Evolutionary conservation across 2,329 filamentous ascomycete species (phyloP).

Genomic region (Hymenoscyphus fraxineus): DNA sequence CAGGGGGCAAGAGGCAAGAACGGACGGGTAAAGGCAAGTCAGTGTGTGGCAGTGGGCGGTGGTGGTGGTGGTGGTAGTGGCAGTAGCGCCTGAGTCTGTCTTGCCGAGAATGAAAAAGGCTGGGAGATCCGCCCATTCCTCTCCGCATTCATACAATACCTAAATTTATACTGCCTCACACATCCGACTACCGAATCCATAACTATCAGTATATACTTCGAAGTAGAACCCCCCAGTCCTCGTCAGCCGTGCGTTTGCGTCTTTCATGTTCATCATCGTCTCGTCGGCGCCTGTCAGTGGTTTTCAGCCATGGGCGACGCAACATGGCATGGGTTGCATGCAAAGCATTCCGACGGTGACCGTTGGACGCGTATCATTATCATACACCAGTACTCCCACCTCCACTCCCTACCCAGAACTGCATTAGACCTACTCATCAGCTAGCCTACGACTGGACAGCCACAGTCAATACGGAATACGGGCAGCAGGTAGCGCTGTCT

Average conservation of each 20-base stretch:
- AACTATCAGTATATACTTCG: neutral
- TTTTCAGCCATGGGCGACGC: too few relatives aligned
- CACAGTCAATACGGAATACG: neutral
- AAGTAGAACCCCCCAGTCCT: neutral
- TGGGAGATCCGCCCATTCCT: neutral
- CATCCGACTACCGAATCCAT: neutral
- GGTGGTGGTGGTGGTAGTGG: neutral
- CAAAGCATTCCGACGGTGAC: neutral
- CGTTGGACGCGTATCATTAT: neutral
- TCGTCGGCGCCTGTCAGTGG: neutral
- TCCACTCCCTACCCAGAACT: too few relatives aligned
- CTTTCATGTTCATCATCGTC: neutral
- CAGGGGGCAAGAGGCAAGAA: conserved; percentile 1
- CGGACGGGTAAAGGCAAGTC: neutral
- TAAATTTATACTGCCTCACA: neutral
- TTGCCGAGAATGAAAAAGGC: neutral
- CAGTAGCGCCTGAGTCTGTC: too few relatives aligned
- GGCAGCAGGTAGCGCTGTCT: neutral
- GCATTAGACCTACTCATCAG: too few relatives aligned
- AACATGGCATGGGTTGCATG: neutral
- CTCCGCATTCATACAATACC: neutral
- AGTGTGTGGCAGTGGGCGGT: neutral
- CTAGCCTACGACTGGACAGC: too few relatives aligned
- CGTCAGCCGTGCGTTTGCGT: neutral
- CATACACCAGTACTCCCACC: neutral